Base-by-base conservation (phyloP, 139 green algal genomes). In the Marvania coccoides region DNA sequence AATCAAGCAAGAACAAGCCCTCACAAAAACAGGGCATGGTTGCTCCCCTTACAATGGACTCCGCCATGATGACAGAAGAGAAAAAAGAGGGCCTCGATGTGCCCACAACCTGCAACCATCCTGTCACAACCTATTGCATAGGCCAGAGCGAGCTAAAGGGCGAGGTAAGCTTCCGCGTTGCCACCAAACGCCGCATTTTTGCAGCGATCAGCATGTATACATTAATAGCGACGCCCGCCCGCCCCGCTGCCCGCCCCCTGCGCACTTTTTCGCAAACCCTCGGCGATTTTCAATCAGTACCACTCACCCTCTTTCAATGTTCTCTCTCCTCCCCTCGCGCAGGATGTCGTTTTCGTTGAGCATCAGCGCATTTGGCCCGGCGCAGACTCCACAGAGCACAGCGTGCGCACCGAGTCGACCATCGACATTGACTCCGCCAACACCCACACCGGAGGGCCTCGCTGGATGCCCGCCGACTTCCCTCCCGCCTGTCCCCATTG, bases 301-400 rank as follows among this genome's bases (percentile, higher is more conserved):
- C 35, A 28, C 48, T 12, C 12, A 59, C 9, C 9, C 48, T 40
- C 28, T 38, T 14, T 33, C 6, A 38, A 28, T 47, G 40, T 3
- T 33, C 3, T 28, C 28, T 3, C 0, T 61, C 3, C 9, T 13
- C 26, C 28, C 13, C 24, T 28, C 36, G 5, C 46, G 31, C 58
- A 74, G 67, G 69, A 76, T 33, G 48, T 76, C n/a, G 19, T 76
- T 19, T 39, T 76, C 30, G 40, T 76, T 15, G 69, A 71, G 48
- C 61, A 76, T 35, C 51, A 65, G 51, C 61, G 69, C 10, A n/a
- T 59, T 6, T 76, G 69, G 69, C 69, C 69, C 4, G 39, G 38
- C 28, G 55, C 47, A 9, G 61, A 38, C 9, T 35, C 12, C 36
- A 58, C 42, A n/a, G 24, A 8, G 29, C 39, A n/a, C 46, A 47